These are phyloP conservation scores for Hansenula anomala DNA, from an alignment of 1,139 yeast species.

Conservation along the genomic window DNA sequence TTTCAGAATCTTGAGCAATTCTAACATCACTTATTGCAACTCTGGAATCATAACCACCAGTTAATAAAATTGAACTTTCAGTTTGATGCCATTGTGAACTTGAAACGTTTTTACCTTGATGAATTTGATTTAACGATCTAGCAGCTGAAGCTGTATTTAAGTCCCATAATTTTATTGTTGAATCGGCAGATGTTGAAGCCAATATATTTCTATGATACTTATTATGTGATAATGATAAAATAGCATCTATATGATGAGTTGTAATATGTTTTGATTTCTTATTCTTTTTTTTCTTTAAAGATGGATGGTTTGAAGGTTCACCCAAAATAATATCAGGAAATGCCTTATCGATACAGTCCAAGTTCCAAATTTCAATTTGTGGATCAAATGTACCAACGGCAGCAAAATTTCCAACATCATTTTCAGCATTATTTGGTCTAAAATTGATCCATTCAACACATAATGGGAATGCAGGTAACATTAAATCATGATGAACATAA, in stretches of 20 bases:
- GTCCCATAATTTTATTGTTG: conserved; percentile 95
- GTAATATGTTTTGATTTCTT: conserved; percentile 51
- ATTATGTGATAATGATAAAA: conserved; percentile 82
- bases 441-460: conserved; percentile 94
- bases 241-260: conserved; percentile 91
- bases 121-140: conserved; percentile 49
- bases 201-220: conserved; percentile 76
- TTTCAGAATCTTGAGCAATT: conserved; percentile 53
- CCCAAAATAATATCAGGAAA: conserved; percentile 94
- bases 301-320: conserved; percentile 56
- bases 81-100: conserved; percentile 79
- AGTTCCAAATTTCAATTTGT: conserved; percentile 93
- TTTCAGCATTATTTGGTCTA: conserved; percentile 46
- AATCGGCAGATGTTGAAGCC: conserved; percentile 94
- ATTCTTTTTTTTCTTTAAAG: conserved; percentile 45
- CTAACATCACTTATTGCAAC: conserved; percentile 84
- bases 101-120: conserved; percentile 68
- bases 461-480: conserved; percentile 96
- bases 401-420: conserved; percentile 78
- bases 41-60: conserved; percentile 90
- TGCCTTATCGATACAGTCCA: conserved; percentile 88
- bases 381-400: conserved; percentile 98
- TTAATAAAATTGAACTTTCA: conserved; percentile 72
- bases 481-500: conserved; percentile 93
- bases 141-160: conserved; percentile 71